Evolutionary conservation across 495 filamentous ascomycete species (phyloP), one percentile per base, ranked within the genome.

Genomic region (Melanomma pulvis-pyrius): DNA sequence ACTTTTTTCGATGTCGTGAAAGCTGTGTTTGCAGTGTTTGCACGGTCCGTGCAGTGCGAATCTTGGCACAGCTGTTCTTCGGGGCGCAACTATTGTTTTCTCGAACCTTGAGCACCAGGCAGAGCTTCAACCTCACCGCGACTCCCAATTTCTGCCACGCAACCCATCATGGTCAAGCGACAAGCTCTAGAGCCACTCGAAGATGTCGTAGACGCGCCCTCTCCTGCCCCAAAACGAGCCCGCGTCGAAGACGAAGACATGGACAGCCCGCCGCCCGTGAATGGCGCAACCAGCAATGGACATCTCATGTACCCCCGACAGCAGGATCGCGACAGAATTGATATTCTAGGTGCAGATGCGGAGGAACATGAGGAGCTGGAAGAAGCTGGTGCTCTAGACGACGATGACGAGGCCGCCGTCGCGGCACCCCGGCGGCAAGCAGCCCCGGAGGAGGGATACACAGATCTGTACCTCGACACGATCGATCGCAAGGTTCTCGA

Each of bases 381-480:
- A 29, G 78, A 78, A 30, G 80, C 81, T 7, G 80, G 82, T 25
- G 77, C 75, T 55, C 49, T 55, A 46, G 73, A 75, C 15, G 80
- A 79, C 7, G 77, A 79, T n/a, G 74, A 78, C 24, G 72, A 74
- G n/a, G 79, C 78, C 17, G 81, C 79, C 11, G 76, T 82, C 49
- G 50, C 59, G 1, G 71, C 72, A 13, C 70, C 72, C 0, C 56
- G 32, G 65, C 79, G 91, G 58, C 92, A 96, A 76, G 79, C 80
- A 32, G 90, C 88, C 28, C 94, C 94, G 19, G 84, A 89, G 39
- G 91, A 89, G 78, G 94, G 96, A 58, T 98, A 96, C 77, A 87
- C 87, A 63, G 96, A 99, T 76, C 86, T 99, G 30, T 99, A 99
- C 75, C 90, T 99, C 56, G 96, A 99, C 78, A 98, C 93, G 1